Conservation (phyloP, 1,284 basidiomycete species). For the Irpex sp. region DNA sequence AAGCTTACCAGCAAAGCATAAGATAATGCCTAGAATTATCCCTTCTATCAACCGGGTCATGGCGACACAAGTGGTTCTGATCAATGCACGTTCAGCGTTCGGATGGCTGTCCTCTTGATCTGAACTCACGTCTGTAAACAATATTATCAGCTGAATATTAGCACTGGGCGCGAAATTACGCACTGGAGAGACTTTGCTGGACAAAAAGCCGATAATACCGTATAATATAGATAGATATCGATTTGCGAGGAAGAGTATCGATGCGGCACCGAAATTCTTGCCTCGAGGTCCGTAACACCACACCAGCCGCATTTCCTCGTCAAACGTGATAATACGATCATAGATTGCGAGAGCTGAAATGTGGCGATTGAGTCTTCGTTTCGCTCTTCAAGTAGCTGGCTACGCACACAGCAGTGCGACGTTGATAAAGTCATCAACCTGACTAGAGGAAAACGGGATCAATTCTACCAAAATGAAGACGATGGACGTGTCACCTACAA, state of each 20-base stretch:
- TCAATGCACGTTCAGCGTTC: background rate
- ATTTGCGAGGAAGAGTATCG: background rate
- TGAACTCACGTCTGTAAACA: background rate
- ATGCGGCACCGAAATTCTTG: background rate
- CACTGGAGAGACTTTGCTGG: background rate
- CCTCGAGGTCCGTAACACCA: background rate
- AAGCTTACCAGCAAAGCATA: background rate
- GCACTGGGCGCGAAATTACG: background rate
- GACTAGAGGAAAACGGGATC: background rate
- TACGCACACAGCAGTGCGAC: conserved; percentile 1
- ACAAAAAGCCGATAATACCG: background rate
- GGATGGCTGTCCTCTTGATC: background rate
- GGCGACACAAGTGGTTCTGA: background rate
- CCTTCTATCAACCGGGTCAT: conserved; percentile 1
- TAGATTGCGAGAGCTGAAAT: background rate
- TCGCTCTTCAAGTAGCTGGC: background rate
- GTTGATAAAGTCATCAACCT: background rate
- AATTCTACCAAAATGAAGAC: too few species aligned
- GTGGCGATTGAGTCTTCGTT: too few species aligned
- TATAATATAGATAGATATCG: background rate
- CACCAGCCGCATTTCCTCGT: background rate
- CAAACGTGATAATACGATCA: conserved; percentile 2
- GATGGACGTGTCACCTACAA: background rate
- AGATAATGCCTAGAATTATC: background rate
- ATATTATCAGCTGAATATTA: background rate